Evolutionary conservation across 2,329 filamentous ascomycete species (phyloP), one percentile per base, ranked within the genome.

Genomic region (Thelonectria olida): DNA sequence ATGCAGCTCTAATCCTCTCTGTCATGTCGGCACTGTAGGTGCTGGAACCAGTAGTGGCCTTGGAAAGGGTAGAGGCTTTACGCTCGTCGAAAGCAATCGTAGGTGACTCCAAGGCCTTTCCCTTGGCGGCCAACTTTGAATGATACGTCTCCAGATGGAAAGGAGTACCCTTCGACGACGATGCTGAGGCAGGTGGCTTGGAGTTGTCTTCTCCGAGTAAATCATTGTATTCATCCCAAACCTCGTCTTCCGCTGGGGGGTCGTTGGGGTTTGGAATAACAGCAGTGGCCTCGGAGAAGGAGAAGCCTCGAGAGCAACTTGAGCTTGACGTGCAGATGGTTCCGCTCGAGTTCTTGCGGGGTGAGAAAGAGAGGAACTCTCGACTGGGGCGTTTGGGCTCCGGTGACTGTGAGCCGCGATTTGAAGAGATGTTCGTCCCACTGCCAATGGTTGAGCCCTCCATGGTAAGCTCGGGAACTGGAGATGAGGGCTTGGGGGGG

Each of bases 181-280:
- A 84, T 5, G 83, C 79, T 1, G 86, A 88, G 2, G 78, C 77
- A 2, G 83, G 82, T 2, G 77, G 77, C 64, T 80, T 79, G 28
- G 72, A 59, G 1, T 74, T 73, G 9, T 82, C 84, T 10, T 92
- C 89, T 53, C 92, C 91, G 54, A 97, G 85, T 12, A 97, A 80
- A 69, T 97, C 95, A 67, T 98, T 90, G 73, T 96, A 97, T 76
- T 97, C 95, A 52, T 94, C 90, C 95, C 95, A 98, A 2, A 97
- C 85, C 73, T 97, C 95, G 69, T 97, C 95, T 66, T 96, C 92
- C 1, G 81, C 87, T 4, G 90, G 83, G 0, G 87, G 89, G 4
- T 88, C 87, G 44, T 81, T 82, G 2, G 86, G 82, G 3, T 81
- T 79, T 1, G 91, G 90, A 20, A 91, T 81, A 2, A 92, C 78